These are phyloP conservation scores for Biscutella laevigata DNA, from an alignment of 441 rosid genomes.

Conservation along the genomic window DNA sequence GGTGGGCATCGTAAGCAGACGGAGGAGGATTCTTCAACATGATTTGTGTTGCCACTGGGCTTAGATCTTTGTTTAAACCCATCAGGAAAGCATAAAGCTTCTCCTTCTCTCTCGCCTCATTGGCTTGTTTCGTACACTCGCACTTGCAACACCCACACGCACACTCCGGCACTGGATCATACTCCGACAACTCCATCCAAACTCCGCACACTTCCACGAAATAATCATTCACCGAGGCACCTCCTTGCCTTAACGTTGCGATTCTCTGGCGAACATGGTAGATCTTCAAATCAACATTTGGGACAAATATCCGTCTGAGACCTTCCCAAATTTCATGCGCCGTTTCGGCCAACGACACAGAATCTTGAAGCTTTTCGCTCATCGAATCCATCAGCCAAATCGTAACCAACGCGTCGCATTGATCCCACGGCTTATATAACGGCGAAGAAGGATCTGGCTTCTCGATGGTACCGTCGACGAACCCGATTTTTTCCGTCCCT, in stretches of 20 bases:
- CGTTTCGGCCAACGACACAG: not conserved
- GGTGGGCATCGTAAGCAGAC: not conserved
- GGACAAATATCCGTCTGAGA: not conserved
- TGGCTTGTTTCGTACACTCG: not conserved
- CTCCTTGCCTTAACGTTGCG: not conserved
- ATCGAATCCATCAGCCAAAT: not conserved
- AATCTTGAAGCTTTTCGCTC: not conserved
- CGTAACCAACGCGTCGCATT: not conserved
- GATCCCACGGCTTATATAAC: not conserved
- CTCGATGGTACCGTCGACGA: not conserved
- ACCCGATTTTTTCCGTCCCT: not conserved
- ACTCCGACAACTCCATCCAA: conserved; percentile 13
- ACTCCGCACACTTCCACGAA: not conserved
- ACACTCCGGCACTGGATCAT: conserved; percentile 8
- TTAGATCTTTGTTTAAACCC: not conserved
- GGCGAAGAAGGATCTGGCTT: not conserved
- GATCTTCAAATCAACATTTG: not conserved
- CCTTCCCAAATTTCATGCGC: not conserved
- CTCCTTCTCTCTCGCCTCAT: conserved; percentile 15
- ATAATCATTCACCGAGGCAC: not conserved
- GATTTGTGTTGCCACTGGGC: not conserved
- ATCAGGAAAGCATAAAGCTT: conserved; percentile 8
- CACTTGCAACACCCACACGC: conserved; percentile 14
- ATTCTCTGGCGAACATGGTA: not conserved
- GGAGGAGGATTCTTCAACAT: not conserved